These are phyloP conservation scores for Rhypophila decipiens DNA, from an alignment of 495 filamentous ascomycete genomes.

Conservation along the genomic window DNA sequence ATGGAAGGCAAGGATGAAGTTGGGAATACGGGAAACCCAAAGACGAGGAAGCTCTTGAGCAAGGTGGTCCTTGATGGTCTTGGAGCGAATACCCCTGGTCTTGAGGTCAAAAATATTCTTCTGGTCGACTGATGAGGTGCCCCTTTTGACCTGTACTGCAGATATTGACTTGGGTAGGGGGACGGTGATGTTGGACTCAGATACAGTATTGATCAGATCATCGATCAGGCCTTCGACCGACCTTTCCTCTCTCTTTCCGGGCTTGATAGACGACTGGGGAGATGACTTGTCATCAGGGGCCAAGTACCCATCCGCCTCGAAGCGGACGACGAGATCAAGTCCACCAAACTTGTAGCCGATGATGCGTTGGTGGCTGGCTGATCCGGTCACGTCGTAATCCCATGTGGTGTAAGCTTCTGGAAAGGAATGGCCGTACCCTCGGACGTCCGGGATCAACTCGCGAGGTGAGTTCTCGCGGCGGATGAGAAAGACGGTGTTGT, in stretches of 20 bases:
- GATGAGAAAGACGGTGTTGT: constrained; percentile 56
- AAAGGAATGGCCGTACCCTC: constrained; percentile 60
- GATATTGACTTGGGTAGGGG: neutral
- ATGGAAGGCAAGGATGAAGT: constrained; percentile 58
- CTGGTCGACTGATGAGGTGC: constrained; percentile 34
- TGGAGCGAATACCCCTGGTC: constrained; percentile 45
- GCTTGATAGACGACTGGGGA: neutral
- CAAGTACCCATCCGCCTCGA: constrained; percentile 56
- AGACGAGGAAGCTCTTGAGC: constrained; percentile 47
- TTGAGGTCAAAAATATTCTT: constrained; percentile 59
- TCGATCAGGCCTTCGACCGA: constrained; percentile 1
- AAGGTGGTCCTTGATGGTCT: constrained; percentile 16
- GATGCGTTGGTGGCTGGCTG: constrained; percentile 56
- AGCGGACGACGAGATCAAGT: constrained; percentile 50
- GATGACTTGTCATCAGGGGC: neutral
- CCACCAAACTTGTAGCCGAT: constrained; percentile 53
- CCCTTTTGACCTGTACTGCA: constrained; percentile 6
- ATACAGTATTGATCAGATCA: constrained; percentile 4
- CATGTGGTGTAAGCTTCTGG: constrained; percentile 59
- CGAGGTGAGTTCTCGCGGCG: constrained; percentile 52
- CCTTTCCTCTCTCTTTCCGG: no score
- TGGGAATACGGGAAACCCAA: constrained; percentile 57
- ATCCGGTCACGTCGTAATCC: constrained; percentile 40
- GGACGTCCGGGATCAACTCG: constrained; percentile 42
- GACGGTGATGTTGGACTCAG: neutral